Base-by-base conservation (phyloP, 768 basidiomycete genomes). In the Lactifluus piperatus region DNA sequence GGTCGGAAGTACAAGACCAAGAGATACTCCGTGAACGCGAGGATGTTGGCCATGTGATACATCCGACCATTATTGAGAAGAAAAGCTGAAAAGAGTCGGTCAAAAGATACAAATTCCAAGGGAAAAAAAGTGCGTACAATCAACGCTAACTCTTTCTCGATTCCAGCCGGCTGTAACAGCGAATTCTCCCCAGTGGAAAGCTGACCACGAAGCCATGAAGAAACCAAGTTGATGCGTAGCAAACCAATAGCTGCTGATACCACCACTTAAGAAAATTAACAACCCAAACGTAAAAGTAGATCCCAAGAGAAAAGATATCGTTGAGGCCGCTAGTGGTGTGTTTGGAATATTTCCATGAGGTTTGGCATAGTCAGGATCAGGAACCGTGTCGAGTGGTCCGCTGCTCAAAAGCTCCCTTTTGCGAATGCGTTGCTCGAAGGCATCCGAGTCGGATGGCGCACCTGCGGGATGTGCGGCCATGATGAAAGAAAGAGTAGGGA, bases 111-210 rank as follows among this genome's bases (percentile, higher is more conserved):
- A n/a, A 3, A 22, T 51, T n/a, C n/a, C n/a, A n/a, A n/a, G 34
- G 49, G 32, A 46, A 14, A 41, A 13, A 20, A 36, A 34, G 14
- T 39, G 79, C 92, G 76, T 70, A 95, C 97, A 97, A 68, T 94
- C 91, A 8, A 97, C 82, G 59, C 85, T 91, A 68, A 93, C 88
- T 73, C 94, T 97, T 53, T 88, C 86, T 41, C 86, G 74, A 71
- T 98, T 98, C 88, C 91, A 98, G 24, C 91, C 91, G 0, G 94
- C 94, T 7, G 97, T 97, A 4, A 94, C 92, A 37, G 87, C 88
- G 68, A 94, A 98, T 71, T 99, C 97, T 13, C 81, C 83, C 83
- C 92, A 88, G 68, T 99, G 97, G 71, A 99, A 99, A 36, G 78
- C 75, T 0, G 90, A 79, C 89, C 91, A 92, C 5, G 86, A 78